Evolutionary conservation across 768 basidiomycete species (phyloP), one percentile per base, ranked within the genome.

Genomic region (Dioszegia crocea): DNA sequence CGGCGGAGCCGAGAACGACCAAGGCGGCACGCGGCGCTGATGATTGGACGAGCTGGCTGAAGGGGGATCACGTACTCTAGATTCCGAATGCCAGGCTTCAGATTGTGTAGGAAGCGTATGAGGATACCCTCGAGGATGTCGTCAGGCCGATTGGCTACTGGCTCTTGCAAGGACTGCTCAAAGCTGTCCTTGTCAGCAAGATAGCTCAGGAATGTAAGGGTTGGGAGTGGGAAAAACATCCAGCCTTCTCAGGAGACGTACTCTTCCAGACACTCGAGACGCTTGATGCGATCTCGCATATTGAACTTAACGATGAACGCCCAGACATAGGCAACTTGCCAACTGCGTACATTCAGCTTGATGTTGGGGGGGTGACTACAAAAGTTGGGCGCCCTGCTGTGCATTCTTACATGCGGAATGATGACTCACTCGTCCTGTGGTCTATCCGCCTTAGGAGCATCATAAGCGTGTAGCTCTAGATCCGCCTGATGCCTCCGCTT

Each of bases 311-410:
- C 44, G 41, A 71, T 68, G 56, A 71, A 71, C n/a, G 65, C 63
- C 70, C 70, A 71, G 29, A 66, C 65, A 45, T 71, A 71, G 2
- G 70, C 63, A 40, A 68, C 62, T 59, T 71, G 67, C 70, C 70
- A 71, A 40, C 70, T 71, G 41, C 33, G 33, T 26, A 41, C 44
- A 16, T 41, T 61, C 48, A 56, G 56, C 48, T 56, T 43, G 33
- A 14, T 14, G 14, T 14, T 33, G 33, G 14, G 6, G 33, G 14
- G 33, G 14, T 6, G 33, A 6, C 6, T 14, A 33, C 6, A 33
- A 14, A 14, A 14, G 33, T 33, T 33, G 6, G 33, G 14, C 33
- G 8, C 33, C 6, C 8, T 33, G 33, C 33, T 33, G 6, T 33
- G 33, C 33, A 14, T 33, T 33, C 8, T 6, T 33, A n/a, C n/a